Evolutionary conservation across 805 yeast species (phyloP).

Genomic region (Nakazawaea pomicola): DNA sequence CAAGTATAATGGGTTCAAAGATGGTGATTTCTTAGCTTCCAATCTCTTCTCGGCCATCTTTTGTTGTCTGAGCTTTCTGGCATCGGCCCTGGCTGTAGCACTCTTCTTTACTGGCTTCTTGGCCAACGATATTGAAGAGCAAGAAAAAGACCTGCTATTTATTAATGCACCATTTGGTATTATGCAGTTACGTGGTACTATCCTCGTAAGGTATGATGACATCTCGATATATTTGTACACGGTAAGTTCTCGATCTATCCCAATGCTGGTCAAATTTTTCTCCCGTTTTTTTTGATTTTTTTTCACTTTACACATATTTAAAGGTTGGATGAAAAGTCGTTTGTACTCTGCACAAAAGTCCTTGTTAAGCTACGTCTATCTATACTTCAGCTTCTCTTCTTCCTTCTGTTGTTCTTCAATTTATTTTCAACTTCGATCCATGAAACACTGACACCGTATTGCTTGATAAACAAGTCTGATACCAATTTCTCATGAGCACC

Average conservation of each 20-base stretch:
- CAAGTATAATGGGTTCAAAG: slow-evolving; percentile 59
- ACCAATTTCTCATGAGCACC: slow-evolving; percentile 77
- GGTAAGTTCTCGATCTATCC: background rate
- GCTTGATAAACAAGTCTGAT: slow-evolving; percentile 47
- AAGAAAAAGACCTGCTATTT: background rate
- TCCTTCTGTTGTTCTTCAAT: slow-evolving; percentile 48
- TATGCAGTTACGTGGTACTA: background rate
- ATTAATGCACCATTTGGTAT: background rate
- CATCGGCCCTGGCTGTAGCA: slow-evolving; percentile 13
- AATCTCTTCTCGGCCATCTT: slow-evolving; percentile 18
- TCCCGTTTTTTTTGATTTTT: background rate
- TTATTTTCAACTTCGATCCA: slow-evolving; percentile 69
- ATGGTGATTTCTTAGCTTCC: slow-evolving; percentile 38
- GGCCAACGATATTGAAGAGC: background rate
- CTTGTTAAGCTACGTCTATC: too few relatives aligned
- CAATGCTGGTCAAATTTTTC: background rate
- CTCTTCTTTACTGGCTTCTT: slow-evolving; percentile 10
- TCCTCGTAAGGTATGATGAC: background rate
- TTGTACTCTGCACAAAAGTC: background rate
- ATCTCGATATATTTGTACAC: background rate
- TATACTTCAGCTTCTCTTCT: slow-evolving; percentile 7
- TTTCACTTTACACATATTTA: background rate
- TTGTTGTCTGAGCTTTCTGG: slow-evolving; percentile 10
- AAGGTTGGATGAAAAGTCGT: slow-evolving; percentile 2
- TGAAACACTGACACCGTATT: slow-evolving; percentile 56